Percentiles rank a stretch among this genome's conserved stretches.
Conservation (phyloP, 306 rosid species). For the Lupinus albus region DNA sequence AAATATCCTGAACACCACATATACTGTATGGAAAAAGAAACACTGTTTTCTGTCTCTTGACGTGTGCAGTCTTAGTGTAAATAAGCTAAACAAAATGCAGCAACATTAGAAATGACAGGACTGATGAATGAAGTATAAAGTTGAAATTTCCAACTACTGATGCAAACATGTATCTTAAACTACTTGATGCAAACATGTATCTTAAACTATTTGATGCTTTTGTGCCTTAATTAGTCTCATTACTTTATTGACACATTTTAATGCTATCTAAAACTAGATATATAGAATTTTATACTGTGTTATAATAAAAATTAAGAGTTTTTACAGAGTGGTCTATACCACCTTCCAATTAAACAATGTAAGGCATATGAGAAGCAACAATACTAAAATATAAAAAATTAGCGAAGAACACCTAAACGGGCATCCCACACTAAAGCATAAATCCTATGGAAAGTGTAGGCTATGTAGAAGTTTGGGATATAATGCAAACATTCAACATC, state of each 20-base stretch:
- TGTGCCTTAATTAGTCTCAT: constrained; percentile 4
- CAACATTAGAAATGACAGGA: constrained; percentile 3
- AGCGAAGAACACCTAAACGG: constrained; percentile 1
- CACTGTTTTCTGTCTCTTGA: constrained; percentile 5
- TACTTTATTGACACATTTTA: constrained; percentile 10
- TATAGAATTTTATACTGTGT: neutral
- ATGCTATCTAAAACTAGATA: neutral
- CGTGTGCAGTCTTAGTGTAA: constrained; percentile 3
- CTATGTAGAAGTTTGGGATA: neutral
- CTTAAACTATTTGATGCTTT: constrained; percentile 10
- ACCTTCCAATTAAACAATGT: neutral
- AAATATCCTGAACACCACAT: neutral
- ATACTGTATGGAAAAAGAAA: neutral
- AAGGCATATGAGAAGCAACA: too few species aligned
- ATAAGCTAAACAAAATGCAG: constrained; percentile 21
- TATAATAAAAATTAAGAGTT: neutral
- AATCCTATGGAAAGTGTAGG: neutral
- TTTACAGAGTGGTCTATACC: constrained; percentile 4
- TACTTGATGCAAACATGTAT: constrained; percentile 16
- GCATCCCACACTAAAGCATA: constrained; percentile 2
- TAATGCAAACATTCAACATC: neutral
- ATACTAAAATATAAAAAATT: too few species aligned
- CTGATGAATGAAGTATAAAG: neutral
- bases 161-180: constrained; percentile 27
- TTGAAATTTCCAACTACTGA: constrained; percentile 9